A percentile compares a stretch with the other conserved stretches of the same genome.
phyloP scores from a whole-genome alignment of 2,329 filamentous ascomycete genomes.

The Bipolaris victoriae region DNA sequence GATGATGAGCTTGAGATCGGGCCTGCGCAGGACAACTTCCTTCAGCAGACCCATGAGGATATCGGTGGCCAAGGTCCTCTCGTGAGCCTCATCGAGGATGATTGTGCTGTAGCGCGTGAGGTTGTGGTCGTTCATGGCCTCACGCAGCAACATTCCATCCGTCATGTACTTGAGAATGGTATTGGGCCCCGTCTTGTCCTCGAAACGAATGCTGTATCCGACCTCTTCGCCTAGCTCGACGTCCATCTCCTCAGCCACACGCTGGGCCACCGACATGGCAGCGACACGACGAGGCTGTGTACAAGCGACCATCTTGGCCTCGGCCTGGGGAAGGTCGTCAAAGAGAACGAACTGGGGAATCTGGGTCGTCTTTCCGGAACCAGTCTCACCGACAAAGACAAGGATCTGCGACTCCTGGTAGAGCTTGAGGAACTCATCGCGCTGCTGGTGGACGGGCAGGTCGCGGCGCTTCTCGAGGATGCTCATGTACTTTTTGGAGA shows the following conservation, averaged over 20 bases:
- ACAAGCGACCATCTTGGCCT: conserved; percentile 90
- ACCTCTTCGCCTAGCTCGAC: conserved; percentile 90
- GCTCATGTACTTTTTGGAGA: conserved; percentile 85
- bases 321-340: conserved; percentile 88
- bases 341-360: conserved; percentile 98
- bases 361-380: conserved; percentile 98
- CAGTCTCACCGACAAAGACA: conserved; percentile 98
- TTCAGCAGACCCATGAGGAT: conserved; percentile 93
- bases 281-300: conserved; percentile 97
- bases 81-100: conserved; percentile 98
- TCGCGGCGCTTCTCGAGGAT: conserved; percentile 85
- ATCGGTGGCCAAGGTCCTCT: conserved; percentile 94
- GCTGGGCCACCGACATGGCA: conserved; percentile 96
- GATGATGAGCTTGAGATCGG: conserved; percentile 92
- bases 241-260: conserved; percentile 94
- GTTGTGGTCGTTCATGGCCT: conserved; percentile 90
- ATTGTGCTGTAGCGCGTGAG: conserved; percentile 91
- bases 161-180: conserved; percentile 99
- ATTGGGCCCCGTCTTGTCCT: conserved; percentile 84
- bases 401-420: conserved; percentile 96
- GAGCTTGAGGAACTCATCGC: conserved; percentile 89
- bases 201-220: conserved; percentile 96
- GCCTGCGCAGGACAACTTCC: conserved; percentile 83
- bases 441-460: conserved; percentile 89
- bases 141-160: conserved; percentile 95